phyloP scores from a whole-genome alignment of 208 protist species.

The Crithidia bombi region DNA sequence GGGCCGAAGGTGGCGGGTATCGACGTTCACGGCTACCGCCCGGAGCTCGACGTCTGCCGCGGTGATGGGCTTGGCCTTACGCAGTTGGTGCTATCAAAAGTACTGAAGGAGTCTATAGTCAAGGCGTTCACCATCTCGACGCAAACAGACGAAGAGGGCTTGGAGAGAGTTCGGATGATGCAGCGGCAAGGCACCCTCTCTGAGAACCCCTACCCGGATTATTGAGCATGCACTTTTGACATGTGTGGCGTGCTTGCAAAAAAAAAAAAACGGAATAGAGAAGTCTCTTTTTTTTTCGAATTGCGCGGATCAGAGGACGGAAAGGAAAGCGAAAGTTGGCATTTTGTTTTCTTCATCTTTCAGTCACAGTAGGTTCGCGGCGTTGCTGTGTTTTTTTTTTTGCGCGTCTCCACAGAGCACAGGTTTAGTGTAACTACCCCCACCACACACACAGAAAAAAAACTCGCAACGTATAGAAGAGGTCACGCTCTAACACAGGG shows the following conservation, averaged over 20 bases:
- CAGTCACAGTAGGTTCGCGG: too few species aligned
- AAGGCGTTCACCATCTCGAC: conserved; percentile 83
- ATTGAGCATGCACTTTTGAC: conserved; percentile 25
- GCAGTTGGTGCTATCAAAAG: conserved; percentile 73
- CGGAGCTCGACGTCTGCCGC: conserved; percentile 58
- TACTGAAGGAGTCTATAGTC: conserved; percentile 79
- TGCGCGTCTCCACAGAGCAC: conserved; percentile 5
- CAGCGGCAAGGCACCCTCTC: conserved; percentile 83
- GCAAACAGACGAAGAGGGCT: conserved; percentile 82
- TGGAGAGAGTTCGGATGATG: conserved; percentile 77
- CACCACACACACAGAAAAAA: neutral
- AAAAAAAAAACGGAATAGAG: neutral
- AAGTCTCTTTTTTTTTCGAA: neutral
- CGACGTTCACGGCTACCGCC: conserved; percentile 79
- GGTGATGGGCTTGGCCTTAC: conserved; percentile 75
- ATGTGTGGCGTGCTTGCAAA: neutral
- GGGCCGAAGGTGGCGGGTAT: conserved; percentile 81
- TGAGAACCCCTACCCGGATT: conserved; percentile 83
- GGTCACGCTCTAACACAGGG: too few species aligned
- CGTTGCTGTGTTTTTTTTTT: too few species aligned
- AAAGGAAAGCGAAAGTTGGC: too few species aligned
- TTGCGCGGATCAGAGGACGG: neutral
- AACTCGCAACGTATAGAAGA: too few species aligned
- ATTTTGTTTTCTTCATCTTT: neutral
- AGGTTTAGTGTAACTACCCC: too few species aligned